Conservation (phyloP, 305 asterid species). For the Fraxinus greggii region DNA sequence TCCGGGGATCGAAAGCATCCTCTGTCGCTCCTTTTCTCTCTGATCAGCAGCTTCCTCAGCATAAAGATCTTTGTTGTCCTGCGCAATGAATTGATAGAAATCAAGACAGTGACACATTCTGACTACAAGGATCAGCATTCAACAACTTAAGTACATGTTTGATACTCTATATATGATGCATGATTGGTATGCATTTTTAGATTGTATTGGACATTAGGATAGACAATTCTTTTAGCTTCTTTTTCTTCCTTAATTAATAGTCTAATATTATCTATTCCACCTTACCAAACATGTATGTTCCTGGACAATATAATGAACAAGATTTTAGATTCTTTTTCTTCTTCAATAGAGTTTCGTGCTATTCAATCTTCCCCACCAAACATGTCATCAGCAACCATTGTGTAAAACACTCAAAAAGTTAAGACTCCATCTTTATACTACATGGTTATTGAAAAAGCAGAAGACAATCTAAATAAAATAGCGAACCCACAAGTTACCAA, state of each 20-base stretch:
- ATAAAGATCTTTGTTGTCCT: slow-evolving; percentile 97
- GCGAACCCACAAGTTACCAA: neutral
- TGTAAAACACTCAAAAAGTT: neutral
- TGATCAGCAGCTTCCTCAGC: slow-evolving; percentile 96
- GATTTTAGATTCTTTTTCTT: neutral
- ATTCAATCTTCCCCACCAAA: neutral
- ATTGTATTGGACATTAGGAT: neutral
- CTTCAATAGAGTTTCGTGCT: neutral
- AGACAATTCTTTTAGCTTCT: neutral
- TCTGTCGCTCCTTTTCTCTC: slow-evolving; percentile 78
- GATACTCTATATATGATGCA: neutral
- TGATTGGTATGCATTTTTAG: neutral
- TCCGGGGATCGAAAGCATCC: slow-evolving; percentile 91
- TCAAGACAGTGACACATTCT: neutral
- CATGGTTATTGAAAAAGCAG: neutral
- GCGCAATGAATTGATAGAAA: slow-evolving; percentile 24
- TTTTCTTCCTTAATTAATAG: neutral
- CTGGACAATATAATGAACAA: neutral
- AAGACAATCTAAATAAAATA: neutral
- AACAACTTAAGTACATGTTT: neutral
- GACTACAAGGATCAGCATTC: neutral
- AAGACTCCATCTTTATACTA: neutral
- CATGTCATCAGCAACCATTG: neutral
- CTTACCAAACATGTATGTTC: neutral
- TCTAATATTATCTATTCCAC: neutral